Evolutionary conservation across 2,329 filamentous ascomycete species (phyloP), one percentile per base, ranked within the genome.

Genomic region (Fusarium pseudocircinatum): DNA sequence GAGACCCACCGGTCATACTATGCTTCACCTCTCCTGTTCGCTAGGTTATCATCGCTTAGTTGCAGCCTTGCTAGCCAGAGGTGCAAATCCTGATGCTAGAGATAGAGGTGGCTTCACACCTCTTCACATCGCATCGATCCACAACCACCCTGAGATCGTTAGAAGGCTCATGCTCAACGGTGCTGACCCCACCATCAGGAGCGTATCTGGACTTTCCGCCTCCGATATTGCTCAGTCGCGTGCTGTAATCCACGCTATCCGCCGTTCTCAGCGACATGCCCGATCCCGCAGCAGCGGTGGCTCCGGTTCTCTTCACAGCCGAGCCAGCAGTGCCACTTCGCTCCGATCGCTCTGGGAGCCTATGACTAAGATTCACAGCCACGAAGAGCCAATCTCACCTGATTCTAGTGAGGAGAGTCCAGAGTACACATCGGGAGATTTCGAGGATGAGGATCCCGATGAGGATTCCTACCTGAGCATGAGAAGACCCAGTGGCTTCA

Each of bases 61-160:
- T 56, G 93, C 93, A 18, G 93, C 91, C 36, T 86, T 97, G 32
- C 84, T 97, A 26, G 92, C 91, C 15, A 89, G 93, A 72, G 93
- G 94, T n/a, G 94, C 93, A 26, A 92, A 93, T 77, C 90, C 92
- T 2, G 91, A 96, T 77, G 85, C 91, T 42, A 88, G 90, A 62
- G 94, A 97, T 79, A 92, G 91, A 70, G 92, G 92, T 56, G 94
- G 94, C 28, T 96, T 94, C 81, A 94, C 93, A 9, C 91, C 94
- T 20, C 87, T 97, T 84, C 94, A 97, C 81, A 89, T 96, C 79
- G 94, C 94, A 26, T 91, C 93, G 32, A 88, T 97, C 78, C 92
- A 93, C 80, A 90, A 92, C 70, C 91, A 95, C 78, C 84, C 89
- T 16, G 91, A 94, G 78, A 94, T 96, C 74, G 91, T 96, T 20